Percentiles rank a stretch among this genome's conserved stretches.
phyloP scores from a whole-genome alignment of 306 rosid genomes.

The Bauhinia variegata region DNA sequence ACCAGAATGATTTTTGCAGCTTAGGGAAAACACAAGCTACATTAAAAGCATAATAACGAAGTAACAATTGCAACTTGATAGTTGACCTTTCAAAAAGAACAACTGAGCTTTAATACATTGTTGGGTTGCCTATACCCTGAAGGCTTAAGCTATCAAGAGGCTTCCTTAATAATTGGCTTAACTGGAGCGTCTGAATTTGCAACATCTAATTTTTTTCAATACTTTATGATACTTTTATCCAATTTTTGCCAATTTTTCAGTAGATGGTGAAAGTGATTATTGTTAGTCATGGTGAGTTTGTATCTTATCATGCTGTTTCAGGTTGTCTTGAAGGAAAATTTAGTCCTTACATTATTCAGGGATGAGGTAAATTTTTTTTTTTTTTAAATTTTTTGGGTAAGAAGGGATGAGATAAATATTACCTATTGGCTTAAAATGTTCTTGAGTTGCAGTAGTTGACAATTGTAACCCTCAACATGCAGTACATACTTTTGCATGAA shows the following conservation, averaged over 20 bases:
- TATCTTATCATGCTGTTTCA: slow-evolving; percentile 44
- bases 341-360: slow-evolving; percentile 86
- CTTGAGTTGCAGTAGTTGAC: slow-evolving; percentile 35
- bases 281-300: slow-evolving; percentile 7
- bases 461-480: slow-evolving; percentile 42
- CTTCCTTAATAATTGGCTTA: not conserved
- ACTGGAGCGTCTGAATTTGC: slow-evolving; percentile 1
- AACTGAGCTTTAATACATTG: slow-evolving; percentile 12
- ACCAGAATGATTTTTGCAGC: slow-evolving; percentile 24
- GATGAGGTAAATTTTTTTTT: slow-evolving; percentile 98
- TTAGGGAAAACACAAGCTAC: slow-evolving; percentile 5
- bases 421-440: slow-evolving; percentile 20
- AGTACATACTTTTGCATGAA: slow-evolving; percentile 89
- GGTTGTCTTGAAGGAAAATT: slow-evolving; percentile 94
- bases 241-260: not conserved
- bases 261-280: not conserved
- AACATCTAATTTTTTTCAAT: slow-evolving; percentile 11
- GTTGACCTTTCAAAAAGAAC: not conserved
- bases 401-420: slow-evolving; percentile 86
- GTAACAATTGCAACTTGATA: slow-evolving; percentile 21
- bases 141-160: slow-evolving; percentile 13
- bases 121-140: slow-evolving; percentile 17
- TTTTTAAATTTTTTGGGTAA: too few relatives aligned
- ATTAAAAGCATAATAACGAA: slow-evolving; percentile 11
- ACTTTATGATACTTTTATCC: slow-evolving; percentile 6